Conservation (phyloP, 2,329 filamentous ascomycete genomes). For the Botrytis fabae region DNA sequence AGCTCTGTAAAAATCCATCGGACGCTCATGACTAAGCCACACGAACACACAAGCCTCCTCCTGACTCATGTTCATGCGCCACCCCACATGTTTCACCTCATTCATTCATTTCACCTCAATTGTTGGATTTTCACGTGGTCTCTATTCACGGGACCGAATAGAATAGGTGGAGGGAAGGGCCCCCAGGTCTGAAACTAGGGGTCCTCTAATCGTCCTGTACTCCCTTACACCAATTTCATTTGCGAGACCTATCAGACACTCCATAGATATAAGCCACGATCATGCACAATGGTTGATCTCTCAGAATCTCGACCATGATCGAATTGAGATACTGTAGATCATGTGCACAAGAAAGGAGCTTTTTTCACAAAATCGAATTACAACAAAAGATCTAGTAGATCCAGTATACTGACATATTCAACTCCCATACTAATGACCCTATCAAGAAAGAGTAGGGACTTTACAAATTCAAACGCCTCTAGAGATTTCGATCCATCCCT, state of each 20-base stretch:
- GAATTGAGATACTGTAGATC: not conserved
- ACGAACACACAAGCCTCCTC: not conserved
- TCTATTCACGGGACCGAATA: not conserved
- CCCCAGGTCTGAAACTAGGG: not conserved
- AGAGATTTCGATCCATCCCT: constrained; percentile 6
- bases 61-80: not conserved
- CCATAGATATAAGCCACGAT: not conserved
- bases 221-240: not conserved
- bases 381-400: not conserved
- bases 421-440: not conserved
- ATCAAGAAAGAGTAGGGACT: constrained; percentile 1
- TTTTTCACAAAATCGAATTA: not conserved
- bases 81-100: constrained; percentile 6
- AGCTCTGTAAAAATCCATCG: not conserved
- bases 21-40: not conserved
- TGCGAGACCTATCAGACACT: not conserved
- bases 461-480: constrained; percentile 14
- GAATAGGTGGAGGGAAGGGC: not conserved
- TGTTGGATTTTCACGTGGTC: not conserved
- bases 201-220: not conserved
- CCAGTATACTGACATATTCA: not conserved
- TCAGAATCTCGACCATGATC: not conserved
- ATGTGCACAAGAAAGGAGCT: not conserved
- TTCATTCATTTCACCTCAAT: constrained; percentile 1
- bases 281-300: not conserved